Evolutionary conservation across 2,329 filamentous ascomycete genomes (phyloP).

Genomic region (Alternaria triticimaculans): DNA sequence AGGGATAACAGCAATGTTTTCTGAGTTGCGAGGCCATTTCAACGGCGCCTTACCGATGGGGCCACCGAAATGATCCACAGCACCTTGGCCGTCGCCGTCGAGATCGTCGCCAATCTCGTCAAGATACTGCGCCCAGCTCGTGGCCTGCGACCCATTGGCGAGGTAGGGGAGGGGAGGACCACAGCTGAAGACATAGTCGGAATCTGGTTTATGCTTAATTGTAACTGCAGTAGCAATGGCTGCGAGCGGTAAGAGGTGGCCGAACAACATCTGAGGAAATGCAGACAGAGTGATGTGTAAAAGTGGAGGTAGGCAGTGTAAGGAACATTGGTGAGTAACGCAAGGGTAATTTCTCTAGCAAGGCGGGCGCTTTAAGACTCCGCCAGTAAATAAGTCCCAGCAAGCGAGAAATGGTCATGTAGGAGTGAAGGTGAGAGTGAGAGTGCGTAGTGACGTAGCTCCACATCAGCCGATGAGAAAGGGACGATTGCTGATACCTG

Average conservation of each 20-base stretch:
- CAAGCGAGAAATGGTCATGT: neutral
- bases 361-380: neutral
- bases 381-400: neutral
- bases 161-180: neutral
- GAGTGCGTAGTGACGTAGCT: neutral
- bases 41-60: neutral
- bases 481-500: too few relatives aligned
- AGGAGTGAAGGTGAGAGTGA: neutral
- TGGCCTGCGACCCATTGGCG: neutral
- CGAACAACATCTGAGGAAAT: neutral
- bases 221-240: neutral
- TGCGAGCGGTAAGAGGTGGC: neutral
- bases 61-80: neutral
- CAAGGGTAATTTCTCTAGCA: neutral
- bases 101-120: neutral
- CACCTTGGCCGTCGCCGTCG: neutral
- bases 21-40: neutral
- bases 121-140: slow-evolving; percentile 1
- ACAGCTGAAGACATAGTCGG: neutral
- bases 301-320: neutral
- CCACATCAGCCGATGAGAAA: neutral
- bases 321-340: neutral
- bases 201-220: neutral
- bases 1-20: neutral
- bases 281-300: neutral